Percentiles rank a stretch among this genome's conserved stretches.
These are phyloP conservation scores for Yarrowia keelungensis DNA, from an alignment of 805 yeast species.

Conservation along the genomic window DNA sequence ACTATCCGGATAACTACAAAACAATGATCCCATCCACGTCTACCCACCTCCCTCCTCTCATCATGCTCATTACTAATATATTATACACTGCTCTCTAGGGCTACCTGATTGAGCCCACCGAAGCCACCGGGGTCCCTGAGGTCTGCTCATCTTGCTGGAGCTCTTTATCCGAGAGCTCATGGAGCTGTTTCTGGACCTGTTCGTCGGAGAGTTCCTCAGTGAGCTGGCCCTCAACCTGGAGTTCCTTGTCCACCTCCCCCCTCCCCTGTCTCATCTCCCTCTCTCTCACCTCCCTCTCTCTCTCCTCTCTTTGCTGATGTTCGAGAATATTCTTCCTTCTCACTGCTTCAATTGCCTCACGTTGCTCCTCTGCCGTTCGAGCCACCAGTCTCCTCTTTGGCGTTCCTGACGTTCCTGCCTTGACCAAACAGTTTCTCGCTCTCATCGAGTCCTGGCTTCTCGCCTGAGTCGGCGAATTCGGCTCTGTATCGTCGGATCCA, in stretches of 20 bases:
- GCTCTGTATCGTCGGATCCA: conserved; percentile 15
- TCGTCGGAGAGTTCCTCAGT: no score
- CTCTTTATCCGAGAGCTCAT: no score
- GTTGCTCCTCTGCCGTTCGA: conserved; percentile 8
- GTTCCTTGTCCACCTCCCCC: not conserved
- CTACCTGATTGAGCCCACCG: no score
- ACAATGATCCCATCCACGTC: no score
- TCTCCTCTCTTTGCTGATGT: conserved; percentile 18
- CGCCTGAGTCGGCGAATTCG: conserved; percentile 19
- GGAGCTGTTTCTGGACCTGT: no score
- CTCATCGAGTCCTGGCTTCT: conserved; percentile 7
- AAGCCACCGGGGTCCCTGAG: no score
- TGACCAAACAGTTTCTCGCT: conserved; percentile 17
- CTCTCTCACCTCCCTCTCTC: not conserved
- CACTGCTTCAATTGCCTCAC: conserved; percentile 8
- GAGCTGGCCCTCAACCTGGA: no score
- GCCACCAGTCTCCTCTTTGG: conserved; percentile 22
- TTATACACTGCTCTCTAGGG: no score
- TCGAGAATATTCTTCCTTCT: conserved; percentile 24
- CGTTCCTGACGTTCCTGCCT: not conserved
- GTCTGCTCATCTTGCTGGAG: no score
- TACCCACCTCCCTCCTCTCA: no score
- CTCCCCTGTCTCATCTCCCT: not conserved
- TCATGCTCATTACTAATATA: no score
- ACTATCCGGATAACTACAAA: no score